Base-by-base conservation (phyloP, 2,329 filamentous ascomycete genomes). In the Teratosphaeria nubilosa region DNA sequence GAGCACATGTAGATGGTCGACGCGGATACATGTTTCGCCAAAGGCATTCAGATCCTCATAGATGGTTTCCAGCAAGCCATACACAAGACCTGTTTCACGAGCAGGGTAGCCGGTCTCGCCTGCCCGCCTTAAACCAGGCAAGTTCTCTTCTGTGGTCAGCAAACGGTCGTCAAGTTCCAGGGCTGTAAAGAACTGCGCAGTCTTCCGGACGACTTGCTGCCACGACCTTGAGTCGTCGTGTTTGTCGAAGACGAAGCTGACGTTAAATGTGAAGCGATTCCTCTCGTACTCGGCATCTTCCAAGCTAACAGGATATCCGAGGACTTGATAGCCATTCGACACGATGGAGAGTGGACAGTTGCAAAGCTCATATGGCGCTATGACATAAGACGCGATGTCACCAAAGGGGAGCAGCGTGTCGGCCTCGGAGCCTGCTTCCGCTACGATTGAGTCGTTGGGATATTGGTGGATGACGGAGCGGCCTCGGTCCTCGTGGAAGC, bases 181-280 rank as follows among this genome's bases (percentile, higher is more conserved):
- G 66, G 90, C 90, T 62, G 87, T 85, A 77, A 97, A 90, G 30
- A 94, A 84, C 61, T 86, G 82, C 1, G 92, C 94, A 55, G 97
- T 79, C 67, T 95, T 89, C 64, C 87, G 80, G 56, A 96, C 90
- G 32, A 97, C 88, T 63, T 86, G 86, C 73, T 67, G 60, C 66
- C 68, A 72, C 90, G 95, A 34, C 86, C 87, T 54, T 83, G 82
- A 71, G 88, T 95, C 88, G 3, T 71, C 78, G 34, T 81, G 77
- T 58, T 85, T 82, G 55, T 87, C 82, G 54, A 96, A 79, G 30
- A 96, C 87, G 51, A 97, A 79, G 59, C 90, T 91, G 70, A 97
- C 96, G 74, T 97, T 97, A 82, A 97, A 99, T 70, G 96, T 96
- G 78, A 96, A 97, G 59, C 94, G 86, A 69, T 87, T 84, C 70